phyloP scores from a whole-genome alignment of 345 rosid genomes.

The Adansonia digitata region DNA sequence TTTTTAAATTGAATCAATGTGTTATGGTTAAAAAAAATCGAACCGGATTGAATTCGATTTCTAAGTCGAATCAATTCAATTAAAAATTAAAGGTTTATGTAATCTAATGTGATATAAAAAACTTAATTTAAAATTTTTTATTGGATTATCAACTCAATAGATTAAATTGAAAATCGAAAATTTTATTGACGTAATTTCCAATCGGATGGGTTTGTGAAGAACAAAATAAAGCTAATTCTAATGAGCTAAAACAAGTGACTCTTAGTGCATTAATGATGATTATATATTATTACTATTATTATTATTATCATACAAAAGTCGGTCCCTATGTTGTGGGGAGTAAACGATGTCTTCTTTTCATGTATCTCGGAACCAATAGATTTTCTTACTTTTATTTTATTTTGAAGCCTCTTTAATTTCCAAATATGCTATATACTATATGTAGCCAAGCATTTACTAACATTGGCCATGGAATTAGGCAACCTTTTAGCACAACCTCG shows the following conservation, averaged over 20 bases:
- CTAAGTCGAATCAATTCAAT: too few relatives aligned
- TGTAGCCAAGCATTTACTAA: neutral
- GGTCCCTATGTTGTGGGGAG: slow-evolving; percentile 4
- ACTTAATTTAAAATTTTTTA: too few relatives aligned
- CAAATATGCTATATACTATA: neutral
- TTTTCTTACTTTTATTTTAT: neutral
- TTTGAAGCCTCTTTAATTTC: neutral
- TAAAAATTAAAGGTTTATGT: too few relatives aligned
- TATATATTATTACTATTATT: neutral
- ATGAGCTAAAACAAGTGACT: neutral
- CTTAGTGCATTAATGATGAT: neutral
- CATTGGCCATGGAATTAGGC: slow-evolving; percentile 7
- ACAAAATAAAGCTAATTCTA: neutral
- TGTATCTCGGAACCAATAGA: slow-evolving; percentile 1
- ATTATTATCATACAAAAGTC: neutral
- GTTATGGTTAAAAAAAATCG: too few relatives aligned
- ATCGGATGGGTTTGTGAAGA: too few relatives aligned
- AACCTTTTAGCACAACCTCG: slow-evolving; percentile 1
- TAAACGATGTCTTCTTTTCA: neutral
- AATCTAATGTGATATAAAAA: too few relatives aligned
- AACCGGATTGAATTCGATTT: too few relatives aligned
- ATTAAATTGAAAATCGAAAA: too few relatives aligned
- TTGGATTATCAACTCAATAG: too few relatives aligned
- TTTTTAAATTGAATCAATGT: too few relatives aligned
- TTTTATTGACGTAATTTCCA: too few relatives aligned